Base-by-base conservation (phyloP, 2,329 filamentous ascomycete species). In the Massarina eburnea region DNA sequence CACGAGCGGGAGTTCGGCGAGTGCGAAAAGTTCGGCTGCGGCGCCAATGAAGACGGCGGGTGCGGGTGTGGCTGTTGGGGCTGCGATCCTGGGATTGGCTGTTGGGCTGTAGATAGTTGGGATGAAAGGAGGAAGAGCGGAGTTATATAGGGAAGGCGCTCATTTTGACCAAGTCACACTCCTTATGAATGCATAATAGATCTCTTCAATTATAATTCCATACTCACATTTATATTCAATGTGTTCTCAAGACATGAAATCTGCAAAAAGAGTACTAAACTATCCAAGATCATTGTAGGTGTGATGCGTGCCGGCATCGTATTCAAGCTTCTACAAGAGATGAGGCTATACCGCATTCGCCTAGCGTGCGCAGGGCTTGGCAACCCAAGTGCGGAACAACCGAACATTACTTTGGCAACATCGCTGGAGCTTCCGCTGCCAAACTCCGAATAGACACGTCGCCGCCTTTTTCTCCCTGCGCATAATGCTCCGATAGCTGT, bases 401-500 rank as follows among this genome's bases (percentile, higher is more conserved):
- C 46, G 46, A 46, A 43, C 47, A 41, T 46, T 17, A 40, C 36
- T 26, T 45, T 32, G 39, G 43, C 36, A 46, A 44, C 47, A 43
- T 46, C 22, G 33, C 33, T 39, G 24, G 15, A 45, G 30, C 24
- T 17, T 14, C 27, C 18, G 41, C 35, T 34, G 35, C 35, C 26
- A 17, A 24, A n/a, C 21, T 42, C 17, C 38, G 39, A 39, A 30
- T 22, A 22, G 24, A 49, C 19, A 37, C 12, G 43, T 41, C 37
- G 43, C 48, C n/a, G 41, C 40, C 21, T 21, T 22, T 39, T 43
- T 39, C 38, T 24, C 32, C 35, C 39, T 48, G 43, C 52, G 41
- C 53, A 58, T 41, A 45, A 63, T 63, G 60, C 44, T 17, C 43
- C 45, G 47, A 27, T 62, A 52, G 42, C 39, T 37, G 34, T 32